These are phyloP conservation scores for Phytophthora gonapodyides DNA, from an alignment of 352 stramenopile genomes.

Conservation along the genomic window DNA sequence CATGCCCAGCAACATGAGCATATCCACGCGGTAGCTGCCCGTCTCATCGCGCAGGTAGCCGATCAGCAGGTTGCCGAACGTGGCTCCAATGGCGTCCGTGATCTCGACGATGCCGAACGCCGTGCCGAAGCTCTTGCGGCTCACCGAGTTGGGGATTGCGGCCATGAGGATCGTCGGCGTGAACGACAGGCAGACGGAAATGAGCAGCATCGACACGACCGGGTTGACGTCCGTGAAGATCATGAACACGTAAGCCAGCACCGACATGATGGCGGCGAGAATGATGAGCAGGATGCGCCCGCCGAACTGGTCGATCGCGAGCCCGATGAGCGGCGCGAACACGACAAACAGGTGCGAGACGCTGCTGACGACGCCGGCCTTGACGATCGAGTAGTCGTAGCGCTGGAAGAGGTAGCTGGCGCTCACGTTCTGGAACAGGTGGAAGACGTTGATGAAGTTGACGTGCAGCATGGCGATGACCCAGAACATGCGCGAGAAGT, in stretches of 20 bases:
- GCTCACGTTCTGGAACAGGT: slow-evolving; percentile 92
- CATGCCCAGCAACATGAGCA: slow-evolving; percentile 84
- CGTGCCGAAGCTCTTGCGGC: slow-evolving; percentile 73
- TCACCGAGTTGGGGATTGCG: slow-evolving; percentile 80
- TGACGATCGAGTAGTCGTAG: slow-evolving; percentile 85
- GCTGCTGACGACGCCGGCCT: slow-evolving; percentile 83
- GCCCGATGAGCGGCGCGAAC: slow-evolving; percentile 87
- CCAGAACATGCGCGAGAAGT: slow-evolving; percentile 90
- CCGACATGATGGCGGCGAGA: slow-evolving; percentile 63
- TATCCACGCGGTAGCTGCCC: slow-evolving; percentile 80
- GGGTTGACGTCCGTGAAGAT: slow-evolving; percentile 82
- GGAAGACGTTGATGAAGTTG: slow-evolving; percentile 91
- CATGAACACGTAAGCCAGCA: slow-evolving; percentile 84
- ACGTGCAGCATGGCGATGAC: slow-evolving; percentile 84
- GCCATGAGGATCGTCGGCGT: slow-evolving; percentile 91
- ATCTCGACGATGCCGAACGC: slow-evolving; percentile 91
- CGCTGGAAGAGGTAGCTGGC: slow-evolving; percentile 87
- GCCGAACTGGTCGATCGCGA: slow-evolving; percentile 89
- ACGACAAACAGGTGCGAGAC: slow-evolving; percentile 82
- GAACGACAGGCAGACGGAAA: slow-evolving; percentile 86
- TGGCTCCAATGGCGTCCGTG: slow-evolving; percentile 78
- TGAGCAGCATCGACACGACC: slow-evolving; percentile 86
- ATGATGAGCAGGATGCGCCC: slow-evolving; percentile 86
- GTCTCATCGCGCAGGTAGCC: slow-evolving; percentile 84
- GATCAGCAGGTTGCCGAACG: slow-evolving; percentile 84